phyloP scores from a whole-genome alignment of 306 rosid species.

The Cucumis cinereus region DNA sequence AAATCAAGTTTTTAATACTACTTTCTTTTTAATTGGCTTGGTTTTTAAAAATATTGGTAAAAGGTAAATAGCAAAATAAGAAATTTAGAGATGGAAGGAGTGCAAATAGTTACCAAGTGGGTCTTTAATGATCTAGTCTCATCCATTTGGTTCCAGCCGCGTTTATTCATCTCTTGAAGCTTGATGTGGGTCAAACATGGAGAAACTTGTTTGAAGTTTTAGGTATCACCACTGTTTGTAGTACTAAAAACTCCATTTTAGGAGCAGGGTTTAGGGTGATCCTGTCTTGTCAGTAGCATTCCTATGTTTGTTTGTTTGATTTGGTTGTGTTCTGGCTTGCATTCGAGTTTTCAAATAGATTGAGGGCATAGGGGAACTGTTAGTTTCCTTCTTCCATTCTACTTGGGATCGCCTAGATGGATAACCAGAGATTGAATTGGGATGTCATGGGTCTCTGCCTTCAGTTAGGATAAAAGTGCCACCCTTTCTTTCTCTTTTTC shows the following conservation, averaged over 20 bases:
- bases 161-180: background rate
- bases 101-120: too few species aligned
- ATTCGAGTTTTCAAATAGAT: background rate
- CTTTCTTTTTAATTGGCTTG: too few species aligned
- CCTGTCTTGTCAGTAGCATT: background rate
- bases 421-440: background rate
- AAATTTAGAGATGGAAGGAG: too few species aligned
- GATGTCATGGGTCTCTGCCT: background rate
- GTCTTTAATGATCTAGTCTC: background rate
- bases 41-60: too few species aligned
- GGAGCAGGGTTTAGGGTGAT: background rate
- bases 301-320: background rate
- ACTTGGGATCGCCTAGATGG: background rate
- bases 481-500: background rate
- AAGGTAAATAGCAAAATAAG: too few species aligned
- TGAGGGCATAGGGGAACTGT: background rate
- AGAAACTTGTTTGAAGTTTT: background rate
- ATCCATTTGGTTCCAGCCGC: background rate
- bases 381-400: background rate
- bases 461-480: background rate
- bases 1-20: too few species aligned
- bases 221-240: background rate
- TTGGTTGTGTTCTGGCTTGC: background rate
- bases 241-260: background rate
- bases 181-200: background rate